Conservation (phyloP, 805 yeast genomes). For the Teunomyces panamensis region DNA sequence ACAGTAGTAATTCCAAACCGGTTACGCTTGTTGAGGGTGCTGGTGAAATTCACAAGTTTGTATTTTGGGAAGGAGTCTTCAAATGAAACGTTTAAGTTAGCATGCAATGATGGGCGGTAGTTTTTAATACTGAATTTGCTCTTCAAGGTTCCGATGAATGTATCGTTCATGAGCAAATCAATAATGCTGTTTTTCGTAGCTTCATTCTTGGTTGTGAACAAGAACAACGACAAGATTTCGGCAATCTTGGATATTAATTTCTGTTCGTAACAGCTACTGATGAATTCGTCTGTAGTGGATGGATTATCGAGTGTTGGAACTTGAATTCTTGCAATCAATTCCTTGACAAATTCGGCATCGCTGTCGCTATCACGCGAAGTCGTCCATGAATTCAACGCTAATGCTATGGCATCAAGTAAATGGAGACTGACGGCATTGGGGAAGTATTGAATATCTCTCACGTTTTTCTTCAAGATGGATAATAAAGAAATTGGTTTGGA, state of each 20-base stretch:
- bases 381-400: slow-evolving; percentile 78
- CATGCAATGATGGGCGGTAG: slow-evolving; percentile 46
- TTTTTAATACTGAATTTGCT: slow-evolving; percentile 42
- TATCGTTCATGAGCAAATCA: slow-evolving; percentile 35
- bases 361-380: slow-evolving; percentile 51
- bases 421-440: slow-evolving; percentile 66
- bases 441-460: slow-evolving; percentile 48
- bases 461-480: slow-evolving; percentile 52
- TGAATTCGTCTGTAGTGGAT: slow-evolving; percentile 18
- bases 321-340: slow-evolving; percentile 36
- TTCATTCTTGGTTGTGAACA: slow-evolving; percentile 55
- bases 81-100: slow-evolving; percentile 45
- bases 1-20: slow-evolving; percentile 51
- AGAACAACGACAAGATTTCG: slow-evolving; percentile 69
- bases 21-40: slow-evolving; percentile 41
- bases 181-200: slow-evolving; percentile 42
- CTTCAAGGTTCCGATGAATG: slow-evolving; percentile 30
- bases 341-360: slow-evolving; percentile 47
- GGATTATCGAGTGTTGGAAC: slow-evolving; percentile 13
- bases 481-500: slow-evolving; percentile 42
- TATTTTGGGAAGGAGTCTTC: slow-evolving; percentile 45
- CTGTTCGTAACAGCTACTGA: slow-evolving; percentile 50
- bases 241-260: slow-evolving; percentile 64
- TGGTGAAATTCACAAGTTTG: slow-evolving; percentile 50
- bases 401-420: slow-evolving; percentile 67